Conservation (phyloP, 495 filamentous ascomycete genomes). For the Cladorrhinum samala region DNA sequence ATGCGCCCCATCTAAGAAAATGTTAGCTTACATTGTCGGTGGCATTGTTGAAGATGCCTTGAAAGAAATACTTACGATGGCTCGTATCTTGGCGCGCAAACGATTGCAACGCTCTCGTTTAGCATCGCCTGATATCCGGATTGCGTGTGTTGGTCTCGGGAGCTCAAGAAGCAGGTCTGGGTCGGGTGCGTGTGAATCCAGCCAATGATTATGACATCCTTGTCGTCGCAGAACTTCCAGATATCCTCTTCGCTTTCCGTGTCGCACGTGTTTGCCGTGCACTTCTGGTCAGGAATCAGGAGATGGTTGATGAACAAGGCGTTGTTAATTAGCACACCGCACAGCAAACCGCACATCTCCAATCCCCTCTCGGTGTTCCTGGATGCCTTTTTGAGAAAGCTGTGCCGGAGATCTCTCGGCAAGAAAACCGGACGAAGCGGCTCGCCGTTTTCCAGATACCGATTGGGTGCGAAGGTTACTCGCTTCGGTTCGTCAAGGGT, state of each 20-base stretch:
- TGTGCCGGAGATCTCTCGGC: slow-evolving; percentile 61
- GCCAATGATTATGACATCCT: slow-evolving; percentile 83
- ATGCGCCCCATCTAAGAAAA: slow-evolving; percentile 77
- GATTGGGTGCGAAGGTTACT: slow-evolving; percentile 72
- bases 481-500: slow-evolving; percentile 25
- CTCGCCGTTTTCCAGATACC: slow-evolving; percentile 80
- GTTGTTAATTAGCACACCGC: slow-evolving; percentile 84
- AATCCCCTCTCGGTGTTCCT: slow-evolving; percentile 74
- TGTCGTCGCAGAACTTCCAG: slow-evolving; percentile 78
- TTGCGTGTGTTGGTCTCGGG: slow-evolving; percentile 87
- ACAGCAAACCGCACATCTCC: slow-evolving; percentile 92
- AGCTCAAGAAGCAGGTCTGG: slow-evolving; percentile 97
- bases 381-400: slow-evolving; percentile 65
- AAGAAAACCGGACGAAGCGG: slow-evolving; percentile 85
- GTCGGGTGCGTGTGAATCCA: slow-evolving; percentile 98
- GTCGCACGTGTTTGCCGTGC: slow-evolving; percentile 89
- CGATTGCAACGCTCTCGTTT: slow-evolving; percentile 91
- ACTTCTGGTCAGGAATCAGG: slow-evolving; percentile 83
- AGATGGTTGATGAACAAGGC: slow-evolving; percentile 84
- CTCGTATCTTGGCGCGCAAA: slow-evolving; percentile 78
- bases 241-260: slow-evolving; percentile 76
- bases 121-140: slow-evolving; percentile 90
- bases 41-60: background rate
- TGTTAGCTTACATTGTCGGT: background rate
- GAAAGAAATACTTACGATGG: slow-evolving; percentile 54